Percentiles rank a stretch among this genome's conserved stretches.
Conservation (phyloP, 495 filamentous ascomycete species). For the Hypoxylon rickii region DNA sequence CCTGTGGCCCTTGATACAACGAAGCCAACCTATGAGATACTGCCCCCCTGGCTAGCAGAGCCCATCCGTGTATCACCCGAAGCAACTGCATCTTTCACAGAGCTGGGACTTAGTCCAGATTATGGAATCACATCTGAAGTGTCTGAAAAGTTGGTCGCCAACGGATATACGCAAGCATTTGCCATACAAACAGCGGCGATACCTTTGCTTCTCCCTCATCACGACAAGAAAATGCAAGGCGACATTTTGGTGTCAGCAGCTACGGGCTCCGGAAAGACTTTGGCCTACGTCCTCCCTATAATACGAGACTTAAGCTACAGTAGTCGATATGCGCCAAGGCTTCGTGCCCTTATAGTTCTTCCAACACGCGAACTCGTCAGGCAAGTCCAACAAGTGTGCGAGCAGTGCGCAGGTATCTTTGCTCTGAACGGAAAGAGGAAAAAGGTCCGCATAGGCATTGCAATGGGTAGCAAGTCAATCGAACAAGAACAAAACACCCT, state of each 20-base stretch:
- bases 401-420: slow-evolving; percentile 62
- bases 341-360: slow-evolving; percentile 80
- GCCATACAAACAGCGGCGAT: slow-evolving; percentile 83
- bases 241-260: slow-evolving; percentile 88
- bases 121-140: slow-evolving; percentile 51
- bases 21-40: slow-evolving; percentile 55
- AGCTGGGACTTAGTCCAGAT: slow-evolving; percentile 60
- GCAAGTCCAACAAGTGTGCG: slow-evolving; percentile 75
- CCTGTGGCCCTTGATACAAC: slow-evolving; percentile 58
- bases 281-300: slow-evolving; percentile 88
- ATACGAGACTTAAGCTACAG: slow-evolving; percentile 69
- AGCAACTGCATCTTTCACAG: slow-evolving; percentile 62
- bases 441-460: slow-evolving; percentile 74
- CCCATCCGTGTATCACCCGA: slow-evolving; percentile 67
- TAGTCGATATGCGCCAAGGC: slow-evolving; percentile 53
- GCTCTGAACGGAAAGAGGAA: slow-evolving; percentile 53
- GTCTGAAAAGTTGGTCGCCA: slow-evolving; percentile 60
- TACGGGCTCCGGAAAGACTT: slow-evolving; percentile 92
- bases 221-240: slow-evolving; percentile 58
- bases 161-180: slow-evolving; percentile 75
- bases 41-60: slow-evolving; percentile 75
- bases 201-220: slow-evolving; percentile 69
- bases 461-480: slow-evolving; percentile 77
- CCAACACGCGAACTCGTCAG: slow-evolving; percentile 88
- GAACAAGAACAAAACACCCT: slow-evolving; percentile 73